Percentiles rank a stretch among this genome's conserved stretches.
phyloP scores from a whole-genome alignment of 1,139 yeast genomes.

The Candida dubliniensis region DNA sequence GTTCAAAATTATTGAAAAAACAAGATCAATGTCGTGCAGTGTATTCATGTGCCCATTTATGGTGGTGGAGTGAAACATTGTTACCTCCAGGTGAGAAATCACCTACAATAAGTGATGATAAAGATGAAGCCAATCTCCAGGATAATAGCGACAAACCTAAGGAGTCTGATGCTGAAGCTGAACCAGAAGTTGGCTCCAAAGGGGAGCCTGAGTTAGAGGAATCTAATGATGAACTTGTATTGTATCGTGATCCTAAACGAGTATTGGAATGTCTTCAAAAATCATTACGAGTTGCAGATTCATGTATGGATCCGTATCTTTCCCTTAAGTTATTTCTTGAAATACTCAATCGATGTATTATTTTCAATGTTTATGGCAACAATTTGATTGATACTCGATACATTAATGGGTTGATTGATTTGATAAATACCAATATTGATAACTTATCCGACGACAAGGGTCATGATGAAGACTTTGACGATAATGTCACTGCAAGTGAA shows the following conservation, averaged over 20 bases:
- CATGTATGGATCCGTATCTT: constrained; percentile 82
- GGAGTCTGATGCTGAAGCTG: constrained; percentile 14
- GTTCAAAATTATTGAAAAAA: constrained; percentile 83
- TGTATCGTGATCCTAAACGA: constrained; percentile 41
- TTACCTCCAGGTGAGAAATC: constrained; percentile 23
- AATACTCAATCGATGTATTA: constrained; percentile 79
- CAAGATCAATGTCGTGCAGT: constrained; percentile 95
- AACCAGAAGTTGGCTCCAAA: constrained; percentile 10
- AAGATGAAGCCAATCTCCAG: constrained; percentile 42
- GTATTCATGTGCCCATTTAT: constrained; percentile 81
- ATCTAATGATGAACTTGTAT: constrained; percentile 13
- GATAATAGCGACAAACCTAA: constrained; percentile 21
- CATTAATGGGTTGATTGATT: constrained; percentile 81
- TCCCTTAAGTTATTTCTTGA: constrained; percentile 85
- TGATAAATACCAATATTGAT: constrained; percentile 74
- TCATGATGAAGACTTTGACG: neutral
- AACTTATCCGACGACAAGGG: constrained; percentile 41
- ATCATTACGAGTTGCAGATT: constrained; percentile 86
- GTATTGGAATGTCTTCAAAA: constrained; percentile 54
- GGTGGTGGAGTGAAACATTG: constrained; percentile 79
- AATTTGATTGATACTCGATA: constrained; percentile 68
- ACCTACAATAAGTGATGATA: constrained; percentile 21
- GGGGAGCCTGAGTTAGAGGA: constrained; percentile 12
- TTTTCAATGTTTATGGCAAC: constrained; percentile 83
- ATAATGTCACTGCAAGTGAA: neutral